Evolutionary conservation across 2,329 filamentous ascomycete species (phyloP).

Genomic region (Fusarium camptoceras): DNA sequence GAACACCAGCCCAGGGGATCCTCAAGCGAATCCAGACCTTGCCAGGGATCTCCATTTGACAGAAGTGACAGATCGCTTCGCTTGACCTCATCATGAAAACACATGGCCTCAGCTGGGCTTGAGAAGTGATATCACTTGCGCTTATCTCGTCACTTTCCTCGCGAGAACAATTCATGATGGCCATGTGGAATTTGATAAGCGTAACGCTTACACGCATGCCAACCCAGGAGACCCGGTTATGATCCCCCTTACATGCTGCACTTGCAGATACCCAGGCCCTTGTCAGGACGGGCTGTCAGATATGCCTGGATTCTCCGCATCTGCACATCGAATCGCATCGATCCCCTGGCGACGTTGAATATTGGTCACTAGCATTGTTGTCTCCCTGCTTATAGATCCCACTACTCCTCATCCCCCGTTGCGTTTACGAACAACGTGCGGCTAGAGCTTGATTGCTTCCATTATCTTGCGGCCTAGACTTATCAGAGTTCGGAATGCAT

Average conservation of each 20-base stretch:
- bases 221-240: not conserved
- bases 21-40: not conserved
- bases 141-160: conserved; percentile 12
- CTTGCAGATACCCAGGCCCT: not conserved
- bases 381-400: conserved; percentile 23
- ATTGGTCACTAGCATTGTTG: not conserved
- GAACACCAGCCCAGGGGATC: not conserved
- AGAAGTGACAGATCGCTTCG: not conserved
- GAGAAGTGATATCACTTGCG: conserved; percentile 25
- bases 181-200: conserved; percentile 35
- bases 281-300: not conserved
- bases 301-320: conserved; percentile 25
- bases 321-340: conserved; percentile 6
- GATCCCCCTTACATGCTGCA: conserved; percentile 27
- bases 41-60: conserved; percentile 5
- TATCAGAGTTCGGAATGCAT: conserved; percentile 36
- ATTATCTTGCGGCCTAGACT: conserved; percentile 18
- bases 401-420: conserved; percentile 11
- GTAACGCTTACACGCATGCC: conserved; percentile 2
- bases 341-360: conserved; percentile 4
- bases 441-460: not conserved
- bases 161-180: not conserved
- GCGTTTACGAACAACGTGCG: not conserved
- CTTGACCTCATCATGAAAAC: conserved; percentile 13
- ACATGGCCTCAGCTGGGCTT: conserved; percentile 16